Conservation (phyloP, 371 early-diverging fungal species). For the Mucor saturninus region DNA sequence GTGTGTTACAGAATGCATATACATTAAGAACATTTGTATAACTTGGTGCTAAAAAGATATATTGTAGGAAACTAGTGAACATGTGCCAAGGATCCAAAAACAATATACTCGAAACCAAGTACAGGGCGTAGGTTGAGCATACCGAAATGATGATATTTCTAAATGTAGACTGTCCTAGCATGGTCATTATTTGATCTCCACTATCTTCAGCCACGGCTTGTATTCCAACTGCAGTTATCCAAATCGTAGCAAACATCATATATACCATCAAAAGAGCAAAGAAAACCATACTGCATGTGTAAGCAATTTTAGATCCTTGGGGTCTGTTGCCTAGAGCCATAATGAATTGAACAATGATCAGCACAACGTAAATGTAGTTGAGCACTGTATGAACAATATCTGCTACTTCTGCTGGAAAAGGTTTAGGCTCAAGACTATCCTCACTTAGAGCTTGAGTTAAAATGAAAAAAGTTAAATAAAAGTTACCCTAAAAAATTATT, state of each 20-base stretch:
- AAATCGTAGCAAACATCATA: conserved; percentile 62
- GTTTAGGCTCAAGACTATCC: conserved; percentile 20
- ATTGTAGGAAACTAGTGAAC: conserved; percentile 88
- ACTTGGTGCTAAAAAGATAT: conserved; percentile 82
- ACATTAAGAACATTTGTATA: conserved; percentile 89
- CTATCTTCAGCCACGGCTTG: conserved; percentile 36
- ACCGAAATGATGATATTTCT: conserved; percentile 66
- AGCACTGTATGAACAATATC: conserved; percentile 33
- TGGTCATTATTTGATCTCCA: conserved; percentile 26
- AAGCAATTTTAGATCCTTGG: conserved; percentile 60
- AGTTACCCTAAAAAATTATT: conserved; percentile 54
- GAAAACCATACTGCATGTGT: conserved; percentile 47
- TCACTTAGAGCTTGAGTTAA: conserved; percentile 43
- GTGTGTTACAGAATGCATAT: conserved; percentile 92
- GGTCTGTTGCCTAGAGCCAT: conserved; percentile 79
- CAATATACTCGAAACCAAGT: conserved; percentile 66
- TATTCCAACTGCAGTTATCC: conserved; percentile 57
- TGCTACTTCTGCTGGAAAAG: conserved; percentile 23
- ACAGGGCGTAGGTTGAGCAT: conserved; percentile 70
- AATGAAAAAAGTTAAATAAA: conserved; percentile 81
- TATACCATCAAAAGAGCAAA: conserved; percentile 64
- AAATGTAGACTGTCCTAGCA: conserved; percentile 49
- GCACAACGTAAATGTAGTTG: conserved; percentile 58
- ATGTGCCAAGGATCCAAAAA: conserved; percentile 92
- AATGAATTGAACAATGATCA: conserved; percentile 63